A percentile compares a stretch with the other conserved stretches of the same genome.
Evolutionary conservation across 208 protist species (phyloP).

Genomic region (Leishmania tarentolae): DNA sequence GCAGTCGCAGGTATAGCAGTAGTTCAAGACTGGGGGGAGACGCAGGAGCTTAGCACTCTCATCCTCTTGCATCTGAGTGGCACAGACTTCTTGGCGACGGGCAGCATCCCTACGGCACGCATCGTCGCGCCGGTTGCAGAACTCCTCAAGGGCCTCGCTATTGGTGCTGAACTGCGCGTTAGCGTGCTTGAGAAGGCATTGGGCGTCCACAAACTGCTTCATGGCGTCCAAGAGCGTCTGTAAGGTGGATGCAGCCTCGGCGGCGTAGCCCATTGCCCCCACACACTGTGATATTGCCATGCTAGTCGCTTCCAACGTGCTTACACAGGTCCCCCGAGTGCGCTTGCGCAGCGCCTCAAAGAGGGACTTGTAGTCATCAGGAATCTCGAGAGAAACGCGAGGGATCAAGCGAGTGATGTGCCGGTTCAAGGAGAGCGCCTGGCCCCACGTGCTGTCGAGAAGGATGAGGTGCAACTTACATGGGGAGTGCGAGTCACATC

Average conservation of each 20-base stretch:
- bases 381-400: constrained; percentile 58
- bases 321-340: constrained; percentile 71
- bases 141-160: constrained; percentile 29
- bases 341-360: constrained; percentile 74
- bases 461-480: constrained; percentile 64
- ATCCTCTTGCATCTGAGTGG: constrained; percentile 30
- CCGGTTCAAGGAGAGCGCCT: constrained; percentile 76
- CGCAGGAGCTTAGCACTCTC: constrained; percentile 31
- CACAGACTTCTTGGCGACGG: constrained; percentile 30
- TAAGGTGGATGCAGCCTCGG: constrained; percentile 8
- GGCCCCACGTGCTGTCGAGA: constrained; percentile 81
- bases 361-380: constrained; percentile 56
- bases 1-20: constrained; percentile 81
- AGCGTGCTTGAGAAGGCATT: constrained; percentile 69
- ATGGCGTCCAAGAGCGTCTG: constrained; percentile 48
- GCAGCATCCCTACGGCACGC: constrained; percentile 37
- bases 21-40: constrained; percentile 77
- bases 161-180: constrained; percentile 47
- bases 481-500: background rate
- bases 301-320: constrained; percentile 79
- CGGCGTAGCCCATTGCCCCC: constrained; percentile 30
- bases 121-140: constrained; percentile 46
- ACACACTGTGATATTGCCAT: constrained; percentile 81
- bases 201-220: constrained; percentile 80
- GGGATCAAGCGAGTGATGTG: constrained; percentile 62